Percentiles rank a stretch among this genome's conserved stretches.
Evolutionary conservation across 805 yeast species (phyloP).

Genomic region (Maudiozyma barnettii): DNA sequence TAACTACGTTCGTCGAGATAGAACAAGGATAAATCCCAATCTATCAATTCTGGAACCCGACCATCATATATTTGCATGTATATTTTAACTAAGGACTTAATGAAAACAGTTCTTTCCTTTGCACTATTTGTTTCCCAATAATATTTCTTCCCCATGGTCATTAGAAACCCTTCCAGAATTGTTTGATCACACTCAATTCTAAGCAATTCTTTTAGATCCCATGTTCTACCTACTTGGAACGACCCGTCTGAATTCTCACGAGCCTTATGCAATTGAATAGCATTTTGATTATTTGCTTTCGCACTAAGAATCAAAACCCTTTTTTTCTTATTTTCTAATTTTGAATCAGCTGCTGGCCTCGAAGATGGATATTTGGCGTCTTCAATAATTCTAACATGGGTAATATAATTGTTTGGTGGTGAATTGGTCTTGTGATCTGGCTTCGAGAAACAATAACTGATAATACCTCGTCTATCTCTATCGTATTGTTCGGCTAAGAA

Average conservation of each 20-base stretch:
- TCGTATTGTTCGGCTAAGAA: conserved; percentile 50
- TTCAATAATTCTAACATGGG: conserved; percentile 69
- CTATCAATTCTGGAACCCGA: conserved; percentile 41
- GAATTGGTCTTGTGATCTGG: conserved; percentile 33
- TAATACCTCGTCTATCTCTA: conserved; percentile 40
- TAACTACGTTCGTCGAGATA: conserved; percentile 33
- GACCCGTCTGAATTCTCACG: conserved; percentile 65
- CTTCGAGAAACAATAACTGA: conserved; percentile 41
- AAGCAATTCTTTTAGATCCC: conserved; percentile 70
- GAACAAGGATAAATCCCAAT: conserved; percentile 40
- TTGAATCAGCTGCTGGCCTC: conserved; percentile 53
- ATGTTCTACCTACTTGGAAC: conserved; percentile 85
- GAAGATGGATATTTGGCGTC: conserved; percentile 59
- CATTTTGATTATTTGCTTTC: conserved; percentile 53
- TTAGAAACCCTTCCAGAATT: conserved; percentile 46
- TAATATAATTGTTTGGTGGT: conserved; percentile 50
- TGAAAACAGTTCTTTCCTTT: conserved; percentile 50
- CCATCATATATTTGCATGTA: conserved; percentile 50
- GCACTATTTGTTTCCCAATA: conserved; percentile 68
- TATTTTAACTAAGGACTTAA: conserved; percentile 42
- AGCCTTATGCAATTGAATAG: conserved; percentile 75
- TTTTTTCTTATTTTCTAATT: conserved; percentile 43
- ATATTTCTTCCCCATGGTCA: conserved; percentile 64
- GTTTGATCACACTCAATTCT: conserved; percentile 44
- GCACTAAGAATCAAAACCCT: conserved; percentile 41